Percentiles rank a stretch among this genome's conserved stretches.
Evolutionary conservation across 352 stramenopile species (phyloP).

Genomic region (Phytophthora nicotianae): DNA sequence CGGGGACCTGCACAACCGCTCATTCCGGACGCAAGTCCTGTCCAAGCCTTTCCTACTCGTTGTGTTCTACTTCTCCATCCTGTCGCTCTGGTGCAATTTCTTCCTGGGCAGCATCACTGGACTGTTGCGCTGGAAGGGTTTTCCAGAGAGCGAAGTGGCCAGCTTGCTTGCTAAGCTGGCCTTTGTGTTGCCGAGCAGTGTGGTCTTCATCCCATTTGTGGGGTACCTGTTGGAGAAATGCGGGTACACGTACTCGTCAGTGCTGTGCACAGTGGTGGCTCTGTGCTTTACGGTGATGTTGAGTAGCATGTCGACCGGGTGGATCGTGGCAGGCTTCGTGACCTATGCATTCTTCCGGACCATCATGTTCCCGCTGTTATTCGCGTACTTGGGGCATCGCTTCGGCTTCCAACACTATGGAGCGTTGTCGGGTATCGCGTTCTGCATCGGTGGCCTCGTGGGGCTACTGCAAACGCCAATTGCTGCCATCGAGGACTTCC

Average conservation of each 20-base stretch:
- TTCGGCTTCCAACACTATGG: constrained; percentile 90
- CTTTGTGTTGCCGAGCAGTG: constrained; percentile 65
- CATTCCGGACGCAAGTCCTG: constrained; percentile 65
- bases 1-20: constrained; percentile 53
- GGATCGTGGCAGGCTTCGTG: constrained; percentile 65
- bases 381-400: constrained; percentile 76
- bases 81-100: constrained; percentile 86
- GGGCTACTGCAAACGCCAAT: constrained; percentile 72
- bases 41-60: constrained; percentile 75
- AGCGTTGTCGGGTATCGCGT: constrained; percentile 76
- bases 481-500: constrained; percentile 52
- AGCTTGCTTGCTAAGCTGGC: constrained; percentile 58
- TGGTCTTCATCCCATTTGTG: constrained; percentile 77
- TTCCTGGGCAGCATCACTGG: constrained; percentile 75
- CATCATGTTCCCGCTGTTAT: constrained; percentile 85
- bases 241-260: constrained; percentile 63
- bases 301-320: constrained; percentile 39
- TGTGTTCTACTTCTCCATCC: constrained; percentile 73
- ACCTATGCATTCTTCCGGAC: constrained; percentile 84
- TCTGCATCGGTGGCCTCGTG: constrained; percentile 68
- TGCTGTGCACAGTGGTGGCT: constrained; percentile 46
- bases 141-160: constrained; percentile 46
- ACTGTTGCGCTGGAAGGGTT: constrained; percentile 57
- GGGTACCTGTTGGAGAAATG: constrained; percentile 75
- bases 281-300: constrained; percentile 55